These are phyloP conservation scores for Macadamia integrifolia DNA, from an alignment of 164 flowering plant species.

Conservation along the genomic window DNA sequence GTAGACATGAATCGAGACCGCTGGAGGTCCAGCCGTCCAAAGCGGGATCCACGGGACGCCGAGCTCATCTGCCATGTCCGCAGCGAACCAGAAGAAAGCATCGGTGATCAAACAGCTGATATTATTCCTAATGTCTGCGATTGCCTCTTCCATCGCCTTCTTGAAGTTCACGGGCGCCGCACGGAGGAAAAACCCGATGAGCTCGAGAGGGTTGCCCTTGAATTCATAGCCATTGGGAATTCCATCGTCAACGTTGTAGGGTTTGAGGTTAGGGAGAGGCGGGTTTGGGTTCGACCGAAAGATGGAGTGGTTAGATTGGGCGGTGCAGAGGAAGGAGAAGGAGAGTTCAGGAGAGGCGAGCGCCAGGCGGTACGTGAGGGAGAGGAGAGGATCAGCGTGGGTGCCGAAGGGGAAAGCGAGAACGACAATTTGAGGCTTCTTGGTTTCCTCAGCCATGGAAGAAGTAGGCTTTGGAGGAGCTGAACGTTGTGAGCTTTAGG, in stretches of 20 bases:
- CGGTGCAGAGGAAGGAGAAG: conserved; percentile 59
- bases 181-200: conserved; percentile 27
- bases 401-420: conserved; percentile 22
- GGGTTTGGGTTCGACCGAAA: not conserved
- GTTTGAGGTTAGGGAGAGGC: conserved; percentile 9
- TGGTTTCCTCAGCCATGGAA: not conserved
- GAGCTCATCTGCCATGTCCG: conserved; percentile 33
- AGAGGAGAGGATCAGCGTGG: conserved; percentile 47
- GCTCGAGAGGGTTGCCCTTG: conserved; percentile 21
- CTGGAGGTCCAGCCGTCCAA: conserved; percentile 30
- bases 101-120: conserved; percentile 34
- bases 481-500: too few species aligned
- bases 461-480: too few species aligned
- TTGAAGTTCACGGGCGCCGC: conserved; percentile 27
- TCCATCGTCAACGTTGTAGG: conserved; percentile 29
- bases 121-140: conserved; percentile 14
- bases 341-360: conserved; percentile 20
- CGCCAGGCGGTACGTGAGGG: conserved; percentile 31
- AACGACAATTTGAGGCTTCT: not conserved
- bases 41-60: conserved; percentile 40
- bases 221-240: conserved; percentile 23
- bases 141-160: conserved; percentile 22
- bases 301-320: conserved; percentile 28
- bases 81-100: conserved; percentile 34
- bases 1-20: conserved; percentile 23